phyloP scores from a whole-genome alignment of 768 basidiomycete species.

The Tylopilus vinaceipallidus region DNA sequence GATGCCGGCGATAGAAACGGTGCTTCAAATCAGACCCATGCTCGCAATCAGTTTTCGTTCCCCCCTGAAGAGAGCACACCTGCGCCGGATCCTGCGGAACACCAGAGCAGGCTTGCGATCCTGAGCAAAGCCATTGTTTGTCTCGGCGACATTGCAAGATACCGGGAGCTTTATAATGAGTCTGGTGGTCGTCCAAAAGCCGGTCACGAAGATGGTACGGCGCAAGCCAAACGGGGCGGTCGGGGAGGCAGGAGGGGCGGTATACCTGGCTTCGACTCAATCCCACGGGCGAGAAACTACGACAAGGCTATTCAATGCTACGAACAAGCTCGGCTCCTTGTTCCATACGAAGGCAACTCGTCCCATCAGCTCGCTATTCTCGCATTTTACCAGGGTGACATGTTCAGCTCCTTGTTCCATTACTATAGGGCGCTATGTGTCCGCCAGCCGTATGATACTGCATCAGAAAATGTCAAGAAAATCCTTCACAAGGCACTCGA shows the following conservation, averaged over 20 bases:
- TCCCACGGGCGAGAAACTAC: slow-evolving; percentile 64
- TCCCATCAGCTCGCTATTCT: slow-evolving; percentile 96
- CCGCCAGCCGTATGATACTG: slow-evolving; percentile 80
- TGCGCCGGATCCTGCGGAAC: slow-evolving; percentile 33
- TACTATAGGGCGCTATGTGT: slow-evolving; percentile 93
- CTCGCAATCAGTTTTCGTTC: slow-evolving; percentile 62
- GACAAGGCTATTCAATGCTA: slow-evolving; percentile 78
- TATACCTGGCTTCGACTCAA: slow-evolving; percentile 38
- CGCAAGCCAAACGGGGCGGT: slow-evolving; percentile 36
- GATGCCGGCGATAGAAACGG: slow-evolving; percentile 23
- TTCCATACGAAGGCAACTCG: slow-evolving; percentile 89
- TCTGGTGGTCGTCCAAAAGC: slow-evolving; percentile 60
- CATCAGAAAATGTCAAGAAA: slow-evolving; percentile 78
- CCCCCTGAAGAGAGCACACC: slow-evolving; percentile 54
- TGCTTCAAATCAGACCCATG: slow-evolving; percentile 28
- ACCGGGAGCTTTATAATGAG: slow-evolving; percentile 88
- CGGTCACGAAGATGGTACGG: slow-evolving; percentile 60
- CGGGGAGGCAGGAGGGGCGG: slow-evolving; percentile 48
- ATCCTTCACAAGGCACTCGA: slow-evolving; percentile 67
- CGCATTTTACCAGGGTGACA: slow-evolving; percentile 78
- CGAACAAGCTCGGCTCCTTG: slow-evolving; percentile 75
- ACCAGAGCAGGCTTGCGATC: slow-evolving; percentile 65
- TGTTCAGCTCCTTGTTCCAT: slow-evolving; percentile 76
- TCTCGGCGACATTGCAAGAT: slow-evolving; percentile 92
- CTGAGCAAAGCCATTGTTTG: slow-evolving; percentile 88